Evolutionary conservation across 2,329 filamentous ascomycete species (phyloP).

Genomic region (Elsinoe ampelina): DNA sequence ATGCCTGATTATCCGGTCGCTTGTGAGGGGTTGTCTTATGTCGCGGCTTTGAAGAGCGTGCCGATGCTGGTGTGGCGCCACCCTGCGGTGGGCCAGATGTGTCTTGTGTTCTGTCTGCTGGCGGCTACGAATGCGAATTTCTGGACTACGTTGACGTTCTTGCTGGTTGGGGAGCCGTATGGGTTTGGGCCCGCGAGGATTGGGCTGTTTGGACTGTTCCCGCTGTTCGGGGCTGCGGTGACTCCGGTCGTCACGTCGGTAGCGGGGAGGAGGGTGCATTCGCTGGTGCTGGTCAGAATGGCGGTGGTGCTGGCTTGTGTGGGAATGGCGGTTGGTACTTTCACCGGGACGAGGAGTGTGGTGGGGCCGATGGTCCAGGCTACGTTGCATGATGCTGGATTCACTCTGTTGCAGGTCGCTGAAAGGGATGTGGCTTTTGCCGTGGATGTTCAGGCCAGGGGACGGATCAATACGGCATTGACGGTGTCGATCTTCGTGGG

Average conservation of each 20-base stretch:
- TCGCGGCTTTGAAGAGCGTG: conserved; percentile 56
- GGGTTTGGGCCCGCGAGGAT: conserved; percentile 57
- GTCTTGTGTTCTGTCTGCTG: conserved; percentile 55
- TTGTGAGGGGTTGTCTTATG: conserved; percentile 58
- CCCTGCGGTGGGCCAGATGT: conserved; percentile 60
- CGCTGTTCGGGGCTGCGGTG: conserved; percentile 58
- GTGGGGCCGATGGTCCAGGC: conserved; percentile 66
- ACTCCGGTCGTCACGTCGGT: conserved; percentile 60
- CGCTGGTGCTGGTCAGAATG: conserved; percentile 56
- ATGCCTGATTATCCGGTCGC: conserved; percentile 75
- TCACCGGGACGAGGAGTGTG: conserved; percentile 54
- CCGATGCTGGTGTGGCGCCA: conserved; percentile 53
- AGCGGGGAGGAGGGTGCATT: conserved; percentile 61
- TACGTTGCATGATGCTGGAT: conserved; percentile 59
- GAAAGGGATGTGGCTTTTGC: conserved; percentile 61
- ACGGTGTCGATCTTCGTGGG: conserved; percentile 70
- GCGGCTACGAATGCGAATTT: conserved; percentile 55
- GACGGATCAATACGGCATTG: conserved; percentile 71
- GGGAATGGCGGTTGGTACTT: conserved; percentile 60
- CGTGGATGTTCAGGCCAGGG: conserved; percentile 61
- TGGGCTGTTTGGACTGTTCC: conserved; percentile 70
- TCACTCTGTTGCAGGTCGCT: conserved; percentile 64
- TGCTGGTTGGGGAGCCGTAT: conserved; percentile 62
- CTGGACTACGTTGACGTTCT: conserved; percentile 72
- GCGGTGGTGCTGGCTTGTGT: conserved; percentile 50